Conservation (phyloP, 768 basidiomycete genomes). For the Lactarius psammicola region DNA sequence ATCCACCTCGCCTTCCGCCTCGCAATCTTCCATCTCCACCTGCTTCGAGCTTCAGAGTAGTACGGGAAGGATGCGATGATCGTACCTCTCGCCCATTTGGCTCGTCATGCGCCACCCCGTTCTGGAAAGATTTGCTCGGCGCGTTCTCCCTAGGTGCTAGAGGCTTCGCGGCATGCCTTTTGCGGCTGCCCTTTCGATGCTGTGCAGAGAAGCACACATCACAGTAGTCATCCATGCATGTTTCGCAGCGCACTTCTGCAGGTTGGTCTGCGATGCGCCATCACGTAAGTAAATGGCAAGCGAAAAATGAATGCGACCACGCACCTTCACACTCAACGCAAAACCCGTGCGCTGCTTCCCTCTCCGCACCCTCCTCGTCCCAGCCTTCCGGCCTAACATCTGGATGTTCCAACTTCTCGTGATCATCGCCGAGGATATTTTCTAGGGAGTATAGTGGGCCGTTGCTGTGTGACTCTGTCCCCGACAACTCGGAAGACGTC, state of each 20-base stretch:
- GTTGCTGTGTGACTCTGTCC: constrained; percentile 16
- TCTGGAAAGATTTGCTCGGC: constrained; percentile 28
- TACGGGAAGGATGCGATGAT: constrained; percentile 23
- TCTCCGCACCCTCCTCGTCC: constrained; percentile 60
- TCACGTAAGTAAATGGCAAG: constrained; percentile 1
- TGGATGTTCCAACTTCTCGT: constrained; percentile 62
- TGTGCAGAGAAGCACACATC: constrained; percentile 85
- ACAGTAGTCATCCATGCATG: constrained; percentile 71
- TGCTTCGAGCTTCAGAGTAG: constrained; percentile 23
- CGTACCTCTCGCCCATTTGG: constrained; percentile 27
- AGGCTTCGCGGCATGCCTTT: constrained; percentile 55
- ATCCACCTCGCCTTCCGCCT: constrained; percentile 42
- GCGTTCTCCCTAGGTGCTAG: constrained; percentile 34
- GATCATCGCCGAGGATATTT: constrained; percentile 65
- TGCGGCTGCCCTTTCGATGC: constrained; percentile 79
- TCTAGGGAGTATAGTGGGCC: constrained; percentile 53
- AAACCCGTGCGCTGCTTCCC: constrained; percentile 55
- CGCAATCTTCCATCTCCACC: constrained; percentile 43
- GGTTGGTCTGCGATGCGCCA: constrained; percentile 63
- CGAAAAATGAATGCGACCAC: constrained; percentile 16
- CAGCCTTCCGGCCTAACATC: constrained; percentile 50
- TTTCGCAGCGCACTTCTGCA: constrained; percentile 68
- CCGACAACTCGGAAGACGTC: constrained; percentile 17
- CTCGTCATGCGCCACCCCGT: constrained; percentile 31
- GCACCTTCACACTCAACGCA: constrained; percentile 88